Evolutionary conservation across 768 basidiomycete genomes (phyloP).

Genomic region (Thelephora aurantiotincta): DNA sequence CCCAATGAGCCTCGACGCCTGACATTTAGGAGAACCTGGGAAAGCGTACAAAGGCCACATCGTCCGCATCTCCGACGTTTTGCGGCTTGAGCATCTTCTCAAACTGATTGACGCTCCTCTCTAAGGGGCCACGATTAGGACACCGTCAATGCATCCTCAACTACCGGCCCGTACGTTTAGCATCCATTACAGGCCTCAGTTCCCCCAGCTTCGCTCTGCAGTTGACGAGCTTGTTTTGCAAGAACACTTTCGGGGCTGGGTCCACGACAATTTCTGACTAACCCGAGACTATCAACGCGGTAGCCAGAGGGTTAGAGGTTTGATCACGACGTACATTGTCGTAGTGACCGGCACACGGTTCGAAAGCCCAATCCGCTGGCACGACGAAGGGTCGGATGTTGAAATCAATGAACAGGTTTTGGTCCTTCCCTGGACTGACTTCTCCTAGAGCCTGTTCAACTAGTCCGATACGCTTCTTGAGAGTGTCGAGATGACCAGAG

Average conservation of each 20-base stretch:
- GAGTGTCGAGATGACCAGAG: constrained; percentile 37
- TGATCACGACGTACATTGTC: constrained; percentile 40
- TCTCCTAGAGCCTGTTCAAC: constrained; percentile 34
- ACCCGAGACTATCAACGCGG: background rate
- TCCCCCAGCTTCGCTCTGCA: constrained; percentile 52
- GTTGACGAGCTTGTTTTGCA: constrained; percentile 64
- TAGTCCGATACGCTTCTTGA: constrained; percentile 34
- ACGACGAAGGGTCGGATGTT: constrained; percentile 52
- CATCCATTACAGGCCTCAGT: constrained; percentile 36
- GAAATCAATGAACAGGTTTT: constrained; percentile 56
- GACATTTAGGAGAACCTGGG: constrained; percentile 3
- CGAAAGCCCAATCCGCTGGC: constrained; percentile 60
- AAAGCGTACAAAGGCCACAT: constrained; percentile 36
- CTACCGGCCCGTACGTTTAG: constrained; percentile 38
- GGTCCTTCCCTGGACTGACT: constrained; percentile 47
- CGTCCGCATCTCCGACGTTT: constrained; percentile 40
- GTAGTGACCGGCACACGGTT: constrained; percentile 61
- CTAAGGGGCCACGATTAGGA: constrained; percentile 18
- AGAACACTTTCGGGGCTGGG: constrained; percentile 54
- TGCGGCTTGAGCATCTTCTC: constrained; percentile 32
- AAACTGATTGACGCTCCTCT: constrained; percentile 39
- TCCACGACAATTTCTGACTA: constrained; percentile 49
- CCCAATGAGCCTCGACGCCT: background rate
- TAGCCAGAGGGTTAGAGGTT: background rate
- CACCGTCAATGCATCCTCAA: background rate